These are phyloP conservation scores for Adansonia rubrostipa DNA, from an alignment of 441 rosid genomes.

Conservation along the genomic window DNA sequence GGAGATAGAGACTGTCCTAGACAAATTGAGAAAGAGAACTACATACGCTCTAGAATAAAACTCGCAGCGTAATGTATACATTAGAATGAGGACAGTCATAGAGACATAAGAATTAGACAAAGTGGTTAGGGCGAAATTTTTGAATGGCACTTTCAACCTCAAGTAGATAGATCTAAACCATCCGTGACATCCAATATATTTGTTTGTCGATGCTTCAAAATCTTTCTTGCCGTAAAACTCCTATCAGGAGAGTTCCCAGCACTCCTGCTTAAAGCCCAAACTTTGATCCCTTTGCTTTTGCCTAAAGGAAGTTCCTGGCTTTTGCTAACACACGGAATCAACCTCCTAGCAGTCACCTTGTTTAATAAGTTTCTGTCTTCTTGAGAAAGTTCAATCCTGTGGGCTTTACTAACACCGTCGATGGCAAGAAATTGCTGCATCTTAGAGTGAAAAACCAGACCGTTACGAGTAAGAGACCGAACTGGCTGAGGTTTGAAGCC, in stretches of 20 bases:
- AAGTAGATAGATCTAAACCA: conserved; percentile 49
- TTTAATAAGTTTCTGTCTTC: conserved; percentile 63
- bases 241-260: conserved; percentile 65
- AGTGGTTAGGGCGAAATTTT: neutral
- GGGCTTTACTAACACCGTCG: conserved; percentile 27
- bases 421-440: conserved; percentile 38
- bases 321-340: conserved; percentile 64
- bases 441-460: conserved; percentile 29
- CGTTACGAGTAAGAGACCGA: conserved; percentile 39
- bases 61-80: conserved; percentile 2
- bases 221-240: conserved; percentile 27
- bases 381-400: conserved; percentile 49
- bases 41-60: neutral
- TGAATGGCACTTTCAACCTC: neutral
- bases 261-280: conserved; percentile 59
- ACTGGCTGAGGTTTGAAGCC: conserved; percentile 37
- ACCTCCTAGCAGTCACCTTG: conserved; percentile 44
- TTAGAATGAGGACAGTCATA: conserved; percentile 9
- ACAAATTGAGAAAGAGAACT: conserved; percentile 24
- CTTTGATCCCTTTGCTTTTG: conserved; percentile 38
- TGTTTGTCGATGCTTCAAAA: conserved; percentile 28
- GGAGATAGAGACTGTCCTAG: conserved; percentile 26
- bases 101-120: conserved; percentile 3
- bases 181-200: conserved; percentile 61
- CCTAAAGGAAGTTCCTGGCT: conserved; percentile 61